Conservation (phyloP, 768 basidiomycete species). For the Rhizopogon sp. region DNA sequence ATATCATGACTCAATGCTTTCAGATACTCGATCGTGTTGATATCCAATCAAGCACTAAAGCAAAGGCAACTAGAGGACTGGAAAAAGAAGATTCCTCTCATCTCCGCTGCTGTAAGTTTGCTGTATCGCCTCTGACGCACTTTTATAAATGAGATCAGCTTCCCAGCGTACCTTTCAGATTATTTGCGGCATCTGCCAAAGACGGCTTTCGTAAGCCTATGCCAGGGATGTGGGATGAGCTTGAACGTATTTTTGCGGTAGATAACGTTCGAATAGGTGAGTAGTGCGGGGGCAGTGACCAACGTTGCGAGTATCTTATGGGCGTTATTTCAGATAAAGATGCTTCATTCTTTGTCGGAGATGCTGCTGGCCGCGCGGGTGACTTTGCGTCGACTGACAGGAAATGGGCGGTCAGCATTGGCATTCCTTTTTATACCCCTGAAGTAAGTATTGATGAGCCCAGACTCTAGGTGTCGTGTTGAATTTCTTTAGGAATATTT, state of each 20-base stretch:
- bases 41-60: constrained; percentile 76
- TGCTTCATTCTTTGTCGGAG: constrained; percentile 78
- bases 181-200: constrained; percentile 72
- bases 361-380: constrained; percentile 75
- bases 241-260: constrained; percentile 56
- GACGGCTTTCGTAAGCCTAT: constrained; percentile 85
- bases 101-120: constrained; percentile 56
- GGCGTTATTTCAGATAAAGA: constrained; percentile 46
- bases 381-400: constrained; percentile 84
- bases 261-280: constrained; percentile 63
- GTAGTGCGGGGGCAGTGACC: constrained; percentile 6
- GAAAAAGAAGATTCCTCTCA: constrained; percentile 70
- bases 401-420: constrained; percentile 80
- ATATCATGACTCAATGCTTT: neutral
- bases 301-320: neutral
- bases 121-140: neutral
- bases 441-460: constrained; percentile 45
- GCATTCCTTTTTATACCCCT: constrained; percentile 73
- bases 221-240: constrained; percentile 78
- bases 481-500: constrained; percentile 68
- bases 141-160: constrained; percentile 38
- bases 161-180: constrained; percentile 65
- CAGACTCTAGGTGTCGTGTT: neutral
- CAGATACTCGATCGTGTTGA: constrained; percentile 68
- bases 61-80: constrained; percentile 48